Evolutionary conservation across 768 basidiomycete genomes (phyloP).

Genomic region (Termitomyces bulborhizus): DNA sequence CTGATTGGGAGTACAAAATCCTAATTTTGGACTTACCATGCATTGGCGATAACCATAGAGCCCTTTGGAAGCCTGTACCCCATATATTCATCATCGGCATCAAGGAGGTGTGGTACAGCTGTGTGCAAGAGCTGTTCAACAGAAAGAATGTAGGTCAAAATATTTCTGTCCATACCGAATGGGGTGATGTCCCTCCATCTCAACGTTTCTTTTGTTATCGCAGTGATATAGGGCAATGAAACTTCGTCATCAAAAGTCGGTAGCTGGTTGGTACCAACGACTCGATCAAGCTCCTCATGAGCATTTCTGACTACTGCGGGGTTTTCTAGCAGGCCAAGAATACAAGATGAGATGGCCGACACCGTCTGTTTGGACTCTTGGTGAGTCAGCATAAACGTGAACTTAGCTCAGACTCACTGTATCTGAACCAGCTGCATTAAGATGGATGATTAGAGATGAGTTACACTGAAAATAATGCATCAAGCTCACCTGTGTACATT

Average conservation of each 20-base stretch:
- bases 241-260: constrained; percentile 23
- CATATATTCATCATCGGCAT: constrained; percentile 27
- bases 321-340: constrained; percentile 23
- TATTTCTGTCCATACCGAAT: constrained; percentile 12
- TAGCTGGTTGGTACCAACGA: constrained; percentile 21
- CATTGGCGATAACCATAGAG: constrained; percentile 23
- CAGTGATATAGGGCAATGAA: constrained; percentile 25
- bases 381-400: neutral
- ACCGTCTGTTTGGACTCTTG: constrained; percentile 15
- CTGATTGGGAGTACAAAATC: too few species aligned
- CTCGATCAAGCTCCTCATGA: constrained; percentile 25
- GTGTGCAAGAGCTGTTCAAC: constrained; percentile 4
- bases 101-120: constrained; percentile 25
- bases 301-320: constrained; percentile 21
- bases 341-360: constrained; percentile 16
- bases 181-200: constrained; percentile 21
- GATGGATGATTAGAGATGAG: neutral
- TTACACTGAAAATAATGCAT: neutral
- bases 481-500: constrained; percentile 18
- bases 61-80: constrained; percentile 30
- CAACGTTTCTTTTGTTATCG: constrained; percentile 26
- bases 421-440: constrained; percentile 19
- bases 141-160: neutral
- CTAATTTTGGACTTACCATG: constrained; percentile 17
- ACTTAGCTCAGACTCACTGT: constrained; percentile 14